Base-by-base conservation (phyloP, 176 grass and related monocot genomes). In the Aegilops bicornis region DNA sequence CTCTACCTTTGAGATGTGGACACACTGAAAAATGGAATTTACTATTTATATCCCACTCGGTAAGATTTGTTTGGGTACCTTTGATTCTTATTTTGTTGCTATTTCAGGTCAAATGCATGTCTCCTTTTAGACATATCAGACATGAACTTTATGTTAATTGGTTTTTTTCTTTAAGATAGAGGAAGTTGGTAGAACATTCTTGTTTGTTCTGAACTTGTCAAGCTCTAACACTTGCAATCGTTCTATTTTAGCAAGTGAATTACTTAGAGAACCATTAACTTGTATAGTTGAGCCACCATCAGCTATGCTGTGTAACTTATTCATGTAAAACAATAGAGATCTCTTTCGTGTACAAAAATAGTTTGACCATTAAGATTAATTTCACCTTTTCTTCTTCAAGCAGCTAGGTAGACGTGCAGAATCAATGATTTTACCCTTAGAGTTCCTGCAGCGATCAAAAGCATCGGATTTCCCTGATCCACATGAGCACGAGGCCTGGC, bases 381-480 rank as follows among this genome's bases (percentile, higher is more conserved):
- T 61, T 4, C 36, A 56, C 22, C 7, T 80, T 80, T 78, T 68
- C 77, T 35, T 37, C 42, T 85, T 91, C 15, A 69, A 89, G 87
- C 92, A 98, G 93, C 84, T 94, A 64, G 96, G 93, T 22, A 94
- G 42, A 65, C 82, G 65, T 76, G 79, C 88, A 15, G 92, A 98
- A 35, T 94, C 91, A 47, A 92, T 98, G 79, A 85, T 98, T 86
- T 83, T 92, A 3, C 93, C 96, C 60, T 89, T 98, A 48, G 96
- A 96, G 83, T 87, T 96, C 32, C 84, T 96, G 22, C 92, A 94
- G 73, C 90, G 92, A 82, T 91, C 91, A 76, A 98, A 96, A 87
- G 54, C 82, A 71, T 91, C 92, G 20, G 96, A 98, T 87, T 98
- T 98, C 32, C 40, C 79, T 19, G 82, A 92, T 48, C 64, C 60